Evolutionary conservation across 2,329 filamentous ascomycete genomes (phyloP).

Genomic region (Dactylellina cionopaga): DNA sequence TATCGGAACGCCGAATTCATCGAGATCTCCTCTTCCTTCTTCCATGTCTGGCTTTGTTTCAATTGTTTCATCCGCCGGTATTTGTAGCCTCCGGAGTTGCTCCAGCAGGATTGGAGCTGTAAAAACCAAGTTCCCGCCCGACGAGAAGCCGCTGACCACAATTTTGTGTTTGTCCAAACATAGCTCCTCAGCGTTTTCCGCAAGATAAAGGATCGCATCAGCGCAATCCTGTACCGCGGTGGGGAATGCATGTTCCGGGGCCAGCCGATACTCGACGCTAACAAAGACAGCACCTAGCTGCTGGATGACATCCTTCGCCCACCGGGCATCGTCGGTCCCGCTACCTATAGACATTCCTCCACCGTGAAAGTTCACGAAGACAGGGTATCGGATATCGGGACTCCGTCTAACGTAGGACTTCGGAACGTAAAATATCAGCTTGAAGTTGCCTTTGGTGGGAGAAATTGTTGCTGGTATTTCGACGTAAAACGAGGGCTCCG

Average conservation of each 20-base stretch:
- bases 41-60: background rate
- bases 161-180: constrained; percentile 68
- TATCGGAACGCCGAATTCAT: constrained; percentile 45
- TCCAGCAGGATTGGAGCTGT: constrained; percentile 58
- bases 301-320: constrained; percentile 67
- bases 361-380: constrained; percentile 74
- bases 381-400: constrained; percentile 61
- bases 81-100: constrained; percentile 54
- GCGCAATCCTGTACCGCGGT: constrained; percentile 73
- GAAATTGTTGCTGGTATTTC: constrained; percentile 50
- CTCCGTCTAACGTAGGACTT: constrained; percentile 38
- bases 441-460: constrained; percentile 43
- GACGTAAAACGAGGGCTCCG: constrained; percentile 47
- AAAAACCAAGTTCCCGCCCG: constrained; percentile 66
- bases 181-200: constrained; percentile 68
- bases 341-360: constrained; percentile 74
- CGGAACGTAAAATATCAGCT: constrained; percentile 48
- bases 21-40: background rate
- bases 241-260: constrained; percentile 73
- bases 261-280: constrained; percentile 74
- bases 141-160: constrained; percentile 72
- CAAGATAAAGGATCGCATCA: constrained; percentile 71
- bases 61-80: background rate
- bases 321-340: constrained; percentile 72
- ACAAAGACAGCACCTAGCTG: constrained; percentile 69